Evolutionary conservation across 2,329 filamentous ascomycete genomes (phyloP).

Genomic region (Sarocladium strictum): DNA sequence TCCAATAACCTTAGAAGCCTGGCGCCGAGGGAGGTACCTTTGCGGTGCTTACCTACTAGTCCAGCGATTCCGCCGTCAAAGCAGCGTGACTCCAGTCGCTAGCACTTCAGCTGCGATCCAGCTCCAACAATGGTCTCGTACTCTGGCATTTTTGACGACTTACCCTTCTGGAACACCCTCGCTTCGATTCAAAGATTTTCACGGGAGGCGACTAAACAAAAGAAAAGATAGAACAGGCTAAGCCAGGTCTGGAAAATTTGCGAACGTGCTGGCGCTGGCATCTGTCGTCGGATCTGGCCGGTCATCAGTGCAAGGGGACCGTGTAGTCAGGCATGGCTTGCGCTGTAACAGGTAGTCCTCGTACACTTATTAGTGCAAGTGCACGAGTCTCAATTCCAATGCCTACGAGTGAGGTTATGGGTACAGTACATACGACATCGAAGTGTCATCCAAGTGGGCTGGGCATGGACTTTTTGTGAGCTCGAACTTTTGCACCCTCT

Average conservation of each 20-base stretch:
- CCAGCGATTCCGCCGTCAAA: neutral
- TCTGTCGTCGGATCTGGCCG: constrained; percentile 3
- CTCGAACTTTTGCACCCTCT: constrained; percentile 5
- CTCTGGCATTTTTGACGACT: constrained; percentile 5
- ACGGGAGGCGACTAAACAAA: neutral
- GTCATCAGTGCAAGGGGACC: too few relatives aligned
- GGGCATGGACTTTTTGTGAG: constrained; percentile 6
- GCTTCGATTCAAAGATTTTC: neutral
- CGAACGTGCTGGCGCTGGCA: neutral
- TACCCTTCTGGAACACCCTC: neutral
- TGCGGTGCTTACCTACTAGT: neutral
- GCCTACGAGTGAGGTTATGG: neutral
- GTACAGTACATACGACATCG: too few relatives aligned
- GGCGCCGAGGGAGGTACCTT: neutral
- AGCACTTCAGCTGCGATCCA: neutral
- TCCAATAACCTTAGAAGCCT: neutral
- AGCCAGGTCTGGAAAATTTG: neutral
- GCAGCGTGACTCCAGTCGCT: neutral
- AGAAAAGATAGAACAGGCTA: neutral
- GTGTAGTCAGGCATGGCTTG: too few relatives aligned
- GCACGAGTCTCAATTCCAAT: too few relatives aligned
- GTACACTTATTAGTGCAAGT: too few relatives aligned
- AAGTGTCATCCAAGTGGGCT: constrained; percentile 2
- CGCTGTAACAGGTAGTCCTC: too few relatives aligned
- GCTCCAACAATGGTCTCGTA: neutral